A percentile compares a stretch with the other conserved stretches of the same genome.
Conservation (phyloP, 1,284 basidiomycete genomes). For the Malassezia japonica region DNA sequence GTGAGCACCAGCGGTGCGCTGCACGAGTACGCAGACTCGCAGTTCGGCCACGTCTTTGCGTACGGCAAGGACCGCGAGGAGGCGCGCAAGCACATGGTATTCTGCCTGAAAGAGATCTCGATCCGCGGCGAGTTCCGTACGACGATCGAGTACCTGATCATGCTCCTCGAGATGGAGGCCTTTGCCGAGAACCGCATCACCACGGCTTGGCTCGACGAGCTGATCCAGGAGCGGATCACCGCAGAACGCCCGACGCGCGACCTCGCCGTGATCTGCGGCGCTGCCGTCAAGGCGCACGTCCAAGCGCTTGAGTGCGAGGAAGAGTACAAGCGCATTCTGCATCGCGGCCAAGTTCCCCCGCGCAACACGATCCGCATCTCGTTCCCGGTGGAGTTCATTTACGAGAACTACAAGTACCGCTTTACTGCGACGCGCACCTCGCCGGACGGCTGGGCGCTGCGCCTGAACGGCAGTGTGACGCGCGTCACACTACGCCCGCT, state of each 20-base stretch:
- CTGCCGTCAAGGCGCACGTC: slow-evolving; percentile 87
- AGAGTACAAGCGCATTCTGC: slow-evolving; percentile 89
- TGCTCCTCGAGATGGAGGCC: slow-evolving; percentile 86
- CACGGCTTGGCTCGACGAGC: slow-evolving; percentile 94
- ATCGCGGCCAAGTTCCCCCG: slow-evolving; percentile 94
- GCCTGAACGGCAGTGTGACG: slow-evolving; percentile 67
- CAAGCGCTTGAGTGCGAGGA: slow-evolving; percentile 78
- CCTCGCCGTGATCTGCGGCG: slow-evolving; percentile 85
- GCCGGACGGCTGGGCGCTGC: slow-evolving; percentile 78
- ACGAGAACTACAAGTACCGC: slow-evolving; percentile 88
- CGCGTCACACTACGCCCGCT: slow-evolving; percentile 57
- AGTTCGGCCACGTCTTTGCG: slow-evolving; percentile 96
- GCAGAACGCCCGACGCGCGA: slow-evolving; percentile 88
- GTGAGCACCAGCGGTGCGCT: slow-evolving; percentile 89
- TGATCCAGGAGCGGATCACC: slow-evolving; percentile 89
- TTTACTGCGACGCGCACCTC: slow-evolving; percentile 92
- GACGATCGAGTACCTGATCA: slow-evolving; percentile 89
- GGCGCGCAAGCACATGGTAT: slow-evolving; percentile 97
- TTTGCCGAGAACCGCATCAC: slow-evolving; percentile 97
- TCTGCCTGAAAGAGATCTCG: slow-evolving; percentile 93
- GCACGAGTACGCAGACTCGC: slow-evolving; percentile 76
- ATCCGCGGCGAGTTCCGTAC: slow-evolving; percentile 98
- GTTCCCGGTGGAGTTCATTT: slow-evolving; percentile 86
- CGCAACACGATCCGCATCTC: slow-evolving; percentile 92
- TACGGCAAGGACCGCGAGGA: slow-evolving; percentile 94